Evolutionary conservation across 495 filamentous ascomycete genomes (phyloP), one percentile per base, ranked within the genome.

Genomic region (Aspergillus steynii): DNA sequence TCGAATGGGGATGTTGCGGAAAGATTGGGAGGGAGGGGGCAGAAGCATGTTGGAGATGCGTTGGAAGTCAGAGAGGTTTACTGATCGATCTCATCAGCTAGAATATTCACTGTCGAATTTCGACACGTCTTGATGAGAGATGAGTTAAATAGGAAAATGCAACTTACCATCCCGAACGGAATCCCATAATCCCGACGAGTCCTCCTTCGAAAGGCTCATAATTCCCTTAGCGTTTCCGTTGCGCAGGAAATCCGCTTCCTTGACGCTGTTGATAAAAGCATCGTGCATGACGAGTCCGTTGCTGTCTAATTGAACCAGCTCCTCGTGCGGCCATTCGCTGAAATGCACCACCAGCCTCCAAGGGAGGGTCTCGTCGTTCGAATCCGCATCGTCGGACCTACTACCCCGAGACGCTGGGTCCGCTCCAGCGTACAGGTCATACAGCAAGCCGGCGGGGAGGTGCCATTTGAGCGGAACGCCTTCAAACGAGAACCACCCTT

Each of bases 231-330:
- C 94, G 12, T 88, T 96, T 25, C 95, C 93, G 61, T 96, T 93
- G 37, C 95, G 86, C 34, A 97, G 78, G 66, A 92, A 96, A 69
- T 97, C 94, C 25, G 95, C 96, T 82, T 96, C 94, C 74, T 98
- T 99, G 61, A 96, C 91, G 62, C 86, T 89, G 66, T 99, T 97
- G 63, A 96, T 91, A 71, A 92, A 98, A 0, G 92, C 89, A 71
- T 98, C 95, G 58, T 89, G 86, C 67, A 84, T 77, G 37, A 85
- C 78, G 68, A 83, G 82, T 9, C 85, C 85, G 15, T 85, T 76
- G 1, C 72, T 73, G 65, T 91, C 89, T 15, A 88, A 81, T 15
- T 80, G 82, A 37, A 91, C 83, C 29, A 91, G 81, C 31, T 89
- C 83, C 37, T 87, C 84, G 31, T 76, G 66, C 2, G 88, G 88